phyloP scores from a whole-genome alignment of 148 eudicot species.

The Persicaria tinctoria region DNA sequence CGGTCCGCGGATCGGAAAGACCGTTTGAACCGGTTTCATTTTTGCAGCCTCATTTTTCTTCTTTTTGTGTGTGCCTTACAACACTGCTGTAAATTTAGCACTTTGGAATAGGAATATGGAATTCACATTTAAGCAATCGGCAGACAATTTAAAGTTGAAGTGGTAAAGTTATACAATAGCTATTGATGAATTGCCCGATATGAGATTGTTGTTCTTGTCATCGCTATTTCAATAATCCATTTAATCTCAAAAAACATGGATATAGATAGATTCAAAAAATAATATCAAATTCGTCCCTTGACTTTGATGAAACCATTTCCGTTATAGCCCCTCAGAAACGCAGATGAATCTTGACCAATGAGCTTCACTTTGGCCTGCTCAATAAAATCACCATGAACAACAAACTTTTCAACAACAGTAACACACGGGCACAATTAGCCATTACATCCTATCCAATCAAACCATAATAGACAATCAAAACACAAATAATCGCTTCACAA shows the following conservation, averaged over 20 bases:
- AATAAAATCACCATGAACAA: constrained; percentile 1
- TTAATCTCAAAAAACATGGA: background rate
- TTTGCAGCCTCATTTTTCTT: too few relatives aligned
- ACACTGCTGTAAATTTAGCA: background rate
- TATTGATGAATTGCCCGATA: background rate
- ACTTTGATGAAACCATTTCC: constrained; percentile 22
- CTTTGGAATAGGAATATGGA: background rate
- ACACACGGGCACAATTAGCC: background rate
- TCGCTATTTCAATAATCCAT: background rate
- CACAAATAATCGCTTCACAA: background rate
- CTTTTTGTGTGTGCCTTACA: too few relatives aligned
- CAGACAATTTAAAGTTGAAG: background rate
- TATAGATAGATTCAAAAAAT: background rate
- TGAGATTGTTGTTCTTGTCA: background rate
- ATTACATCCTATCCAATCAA: background rate
- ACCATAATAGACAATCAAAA: background rate
- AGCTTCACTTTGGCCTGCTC: constrained; percentile 41
- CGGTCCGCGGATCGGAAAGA: too few relatives aligned
- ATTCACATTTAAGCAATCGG: background rate
- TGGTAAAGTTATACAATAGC: background rate
- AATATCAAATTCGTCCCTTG: constrained; percentile 31
- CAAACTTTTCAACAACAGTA: background rate
- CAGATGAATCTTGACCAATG: constrained; percentile 30
- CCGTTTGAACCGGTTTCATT: too few relatives aligned
- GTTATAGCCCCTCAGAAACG: constrained; percentile 34